phyloP scores from a whole-genome alignment of 139 green algal genomes.

The Chlorella sorokiniana region DNA sequence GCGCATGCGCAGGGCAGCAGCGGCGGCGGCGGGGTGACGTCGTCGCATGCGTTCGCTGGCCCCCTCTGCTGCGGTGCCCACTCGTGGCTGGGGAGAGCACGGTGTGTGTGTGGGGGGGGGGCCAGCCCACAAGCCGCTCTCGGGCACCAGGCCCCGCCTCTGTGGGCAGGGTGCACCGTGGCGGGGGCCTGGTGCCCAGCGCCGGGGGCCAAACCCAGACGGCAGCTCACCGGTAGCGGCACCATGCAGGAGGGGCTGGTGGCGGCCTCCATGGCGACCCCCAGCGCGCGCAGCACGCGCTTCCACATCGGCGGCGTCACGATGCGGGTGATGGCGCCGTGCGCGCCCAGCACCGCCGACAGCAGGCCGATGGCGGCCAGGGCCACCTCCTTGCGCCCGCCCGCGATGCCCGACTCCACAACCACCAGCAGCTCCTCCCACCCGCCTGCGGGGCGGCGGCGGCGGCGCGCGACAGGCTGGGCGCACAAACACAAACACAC shows the following conservation, averaged over 20 bases:
- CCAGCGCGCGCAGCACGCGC: constrained; percentile 57
- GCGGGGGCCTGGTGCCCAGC: no score
- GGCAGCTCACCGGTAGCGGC: constrained; percentile 50
- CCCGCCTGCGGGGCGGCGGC: constrained; percentile 35
- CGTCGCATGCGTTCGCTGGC: no score
- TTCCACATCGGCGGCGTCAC: constrained; percentile 53
- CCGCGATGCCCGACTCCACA: constrained; percentile 62
- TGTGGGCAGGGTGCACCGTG: no score
- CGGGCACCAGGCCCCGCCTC: no score
- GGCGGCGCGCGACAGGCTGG: no score
- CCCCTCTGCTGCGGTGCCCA: no score
- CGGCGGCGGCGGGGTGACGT: no score
- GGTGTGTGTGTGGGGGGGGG: no score
- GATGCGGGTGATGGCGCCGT: constrained; percentile 33
- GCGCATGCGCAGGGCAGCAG: no score
- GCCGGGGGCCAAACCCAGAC: constrained; percentile 39
- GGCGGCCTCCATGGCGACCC: constrained; percentile 68
- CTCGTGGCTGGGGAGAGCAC: no score
- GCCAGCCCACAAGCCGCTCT: no score
- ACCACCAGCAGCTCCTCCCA: constrained; percentile 86
- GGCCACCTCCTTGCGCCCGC: constrained; percentile 71
- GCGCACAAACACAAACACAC: no score
- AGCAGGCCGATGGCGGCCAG: constrained; percentile 66
- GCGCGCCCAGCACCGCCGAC: constrained; percentile 53
- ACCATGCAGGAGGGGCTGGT: constrained; percentile 57